Conservation (phyloP, 192 early-diverging fungal genomes). For the Linnemannia hyalina region DNA sequence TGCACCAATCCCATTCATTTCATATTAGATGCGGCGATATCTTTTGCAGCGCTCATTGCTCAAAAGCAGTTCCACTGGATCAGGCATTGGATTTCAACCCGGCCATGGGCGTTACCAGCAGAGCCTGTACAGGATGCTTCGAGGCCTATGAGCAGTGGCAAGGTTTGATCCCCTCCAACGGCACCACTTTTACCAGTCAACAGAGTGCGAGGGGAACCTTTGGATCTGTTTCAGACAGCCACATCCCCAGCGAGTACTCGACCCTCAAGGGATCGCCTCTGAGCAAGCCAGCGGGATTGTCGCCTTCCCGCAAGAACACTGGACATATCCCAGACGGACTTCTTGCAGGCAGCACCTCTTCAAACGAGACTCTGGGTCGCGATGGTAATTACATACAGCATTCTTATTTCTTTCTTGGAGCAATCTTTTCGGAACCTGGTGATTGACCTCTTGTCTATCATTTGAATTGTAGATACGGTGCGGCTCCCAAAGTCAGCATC, state of each 20-base stretch:
- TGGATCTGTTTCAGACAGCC: slow-evolving; percentile 23
- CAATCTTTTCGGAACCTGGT: not conserved
- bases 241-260: slow-evolving; percentile 15
- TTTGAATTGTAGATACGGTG: slow-evolving; percentile 21
- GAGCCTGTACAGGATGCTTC: slow-evolving; percentile 47
- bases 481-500: slow-evolving; percentile 28
- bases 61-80: slow-evolving; percentile 49
- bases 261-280: slow-evolving; percentile 2
- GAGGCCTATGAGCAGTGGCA: slow-evolving; percentile 53
- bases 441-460: not conserved
- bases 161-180: slow-evolving; percentile 25
- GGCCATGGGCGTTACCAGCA: slow-evolving; percentile 32
- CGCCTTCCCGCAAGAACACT: slow-evolving; percentile 4
- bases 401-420: not conserved
- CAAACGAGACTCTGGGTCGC: slow-evolving; percentile 40
- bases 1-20: not conserved
- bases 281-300: not conserved
- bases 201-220: slow-evolving; percentile 10
- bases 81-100: slow-evolving; percentile 49
- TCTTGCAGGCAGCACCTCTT: slow-evolving; percentile 9
- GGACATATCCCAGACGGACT: slow-evolving; percentile 27
- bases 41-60: slow-evolving; percentile 56
- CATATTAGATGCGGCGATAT: slow-evolving; percentile 45
- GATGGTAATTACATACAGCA: slow-evolving; percentile 24
- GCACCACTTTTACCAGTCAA: slow-evolving; percentile 14